Conservation (phyloP, 306 rosid species). For the Erythrophleum fordii region DNA sequence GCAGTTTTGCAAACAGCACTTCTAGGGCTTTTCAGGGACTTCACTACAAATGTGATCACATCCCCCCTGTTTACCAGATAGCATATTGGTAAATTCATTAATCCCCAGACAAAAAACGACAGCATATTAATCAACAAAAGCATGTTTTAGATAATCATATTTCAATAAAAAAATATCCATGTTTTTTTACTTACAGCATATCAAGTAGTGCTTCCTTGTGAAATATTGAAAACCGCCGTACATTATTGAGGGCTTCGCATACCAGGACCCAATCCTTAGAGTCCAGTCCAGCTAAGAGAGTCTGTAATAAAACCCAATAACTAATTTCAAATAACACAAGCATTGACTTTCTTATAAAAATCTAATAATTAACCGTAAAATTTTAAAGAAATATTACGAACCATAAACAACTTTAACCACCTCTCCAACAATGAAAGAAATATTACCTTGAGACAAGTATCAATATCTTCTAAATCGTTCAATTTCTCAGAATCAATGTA, state of each 20-base stretch:
- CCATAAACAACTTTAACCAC: not conserved
- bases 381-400: not conserved
- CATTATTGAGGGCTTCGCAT: slow-evolving; percentile 88
- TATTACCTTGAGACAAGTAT: slow-evolving; percentile 74
- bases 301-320: slow-evolving; percentile 59
- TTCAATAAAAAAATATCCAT: slow-evolving; percentile 13
- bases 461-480: slow-evolving; percentile 76
- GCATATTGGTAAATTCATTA: slow-evolving; percentile 19
- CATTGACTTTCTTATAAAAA: slow-evolving; percentile 11
- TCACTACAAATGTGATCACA: slow-evolving; percentile 71
- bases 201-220: slow-evolving; percentile 80
- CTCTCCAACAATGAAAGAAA: slow-evolving; percentile 1
- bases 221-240: slow-evolving; percentile 74
- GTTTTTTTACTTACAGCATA: slow-evolving; percentile 69
- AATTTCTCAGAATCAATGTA: slow-evolving; percentile 88
- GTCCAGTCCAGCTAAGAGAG: slow-evolving; percentile 70
- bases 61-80: slow-evolving; percentile 68
- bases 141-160: slow-evolving; percentile 13
- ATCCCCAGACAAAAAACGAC: not conserved
- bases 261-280: slow-evolving; percentile 90
- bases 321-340: slow-evolving; percentile 21
- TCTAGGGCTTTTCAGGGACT: slow-evolving; percentile 90
- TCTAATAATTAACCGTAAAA: not conserved
- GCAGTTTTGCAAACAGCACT: slow-evolving; percentile 99
- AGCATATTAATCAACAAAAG: not conserved